These are phyloP conservation scores for Brassica juncea DNA, from an alignment of 345 rosid species.

Conservation along the genomic window DNA sequence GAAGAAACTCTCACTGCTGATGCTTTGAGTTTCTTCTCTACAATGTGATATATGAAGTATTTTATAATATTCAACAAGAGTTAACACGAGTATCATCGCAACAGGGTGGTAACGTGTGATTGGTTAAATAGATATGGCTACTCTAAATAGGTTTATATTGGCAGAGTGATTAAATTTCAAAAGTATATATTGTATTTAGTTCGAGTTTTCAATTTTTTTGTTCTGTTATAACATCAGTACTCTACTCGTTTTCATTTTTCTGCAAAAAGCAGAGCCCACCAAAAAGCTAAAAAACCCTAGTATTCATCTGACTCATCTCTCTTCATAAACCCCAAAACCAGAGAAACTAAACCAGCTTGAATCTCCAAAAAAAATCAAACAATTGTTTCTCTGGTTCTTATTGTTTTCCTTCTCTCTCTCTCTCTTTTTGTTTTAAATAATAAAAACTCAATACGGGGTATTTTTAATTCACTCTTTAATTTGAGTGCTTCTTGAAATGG, in stretches of 20 bases:
- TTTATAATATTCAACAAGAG: too few species aligned
- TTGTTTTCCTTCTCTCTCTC: conserved; percentile 17
- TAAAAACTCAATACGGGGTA: conserved; percentile 23
- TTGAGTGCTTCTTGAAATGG: conserved; percentile 49
- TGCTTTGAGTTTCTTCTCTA: too few species aligned
- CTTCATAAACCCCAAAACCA: conserved; percentile 40
- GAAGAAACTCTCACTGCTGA: too few species aligned
- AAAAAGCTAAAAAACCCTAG: conserved; percentile 39
- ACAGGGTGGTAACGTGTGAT: neutral
- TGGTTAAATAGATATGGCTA: neutral
- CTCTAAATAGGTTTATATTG: neutral
- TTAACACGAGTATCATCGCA: neutral
- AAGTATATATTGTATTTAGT: neutral
- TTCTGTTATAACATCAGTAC: neutral
- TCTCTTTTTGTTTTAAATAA: neutral
- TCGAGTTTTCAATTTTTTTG: neutral
- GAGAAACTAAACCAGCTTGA: conserved; percentile 29
- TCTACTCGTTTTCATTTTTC: conserved; percentile 16
- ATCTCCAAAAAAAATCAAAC: conserved; percentile 21
- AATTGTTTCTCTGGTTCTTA: conserved; percentile 26
- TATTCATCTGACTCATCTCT: conserved; percentile 18
- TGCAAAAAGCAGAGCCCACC: conserved; percentile 22
- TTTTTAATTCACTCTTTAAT: conserved; percentile 29
- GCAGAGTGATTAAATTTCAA: neutral
- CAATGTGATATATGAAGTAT: too few species aligned